Base-by-base conservation (phyloP, 1,284 basidiomycete species). In the Erythrobasidium hasegawianum region DNA sequence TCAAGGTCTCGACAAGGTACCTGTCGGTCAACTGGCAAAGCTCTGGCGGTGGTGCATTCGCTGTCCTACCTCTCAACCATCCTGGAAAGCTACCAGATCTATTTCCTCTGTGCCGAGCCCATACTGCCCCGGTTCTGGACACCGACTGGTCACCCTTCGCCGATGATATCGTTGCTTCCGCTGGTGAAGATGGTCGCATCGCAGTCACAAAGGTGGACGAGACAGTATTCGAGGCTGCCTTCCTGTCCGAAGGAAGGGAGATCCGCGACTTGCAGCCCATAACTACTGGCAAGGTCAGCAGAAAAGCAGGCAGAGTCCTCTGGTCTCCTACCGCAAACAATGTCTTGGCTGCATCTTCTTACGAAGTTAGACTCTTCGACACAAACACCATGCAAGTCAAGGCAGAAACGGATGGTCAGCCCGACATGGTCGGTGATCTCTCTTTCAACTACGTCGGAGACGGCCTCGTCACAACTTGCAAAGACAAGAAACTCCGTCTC, bases 61-160 rank as follows among this genome's bases (percentile, higher is more conserved):
- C 87, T 20, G 86, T 98, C 74, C 81, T 97, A 11, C 95, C 95
- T 0, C 80, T 90, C 38, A 71, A 74, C 39, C 67, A 71, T 16
- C 74, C 76, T 0, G 79, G 79, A 58, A 80, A 75, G 68, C 65
- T 69, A 24, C 68, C 68, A 20, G 68, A 69, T 49, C 40, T 67
- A 3, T 85, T 97, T 60, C 95, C 95, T 0, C 84, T 98, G 55
- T 92, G 91, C 24, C 87, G 95, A 66, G 89, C 87, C 33, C 83
- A 84, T 75, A 78, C 80, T 14, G 80, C 76, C 0, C 78, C 80
- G 11, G 80, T 81, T 57, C 87, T 97, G 57, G 95, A 97, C 79
- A 97, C 95, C 0, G 90, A 90, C 73, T 98, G 93, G 90, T 92
- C 89, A 0, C 94, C 94, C 0, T 93, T 96, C 77, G 87, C 94